phyloP scores from a whole-genome alignment of 1,139 yeast genomes.

The Ashbya aceris region DNA sequence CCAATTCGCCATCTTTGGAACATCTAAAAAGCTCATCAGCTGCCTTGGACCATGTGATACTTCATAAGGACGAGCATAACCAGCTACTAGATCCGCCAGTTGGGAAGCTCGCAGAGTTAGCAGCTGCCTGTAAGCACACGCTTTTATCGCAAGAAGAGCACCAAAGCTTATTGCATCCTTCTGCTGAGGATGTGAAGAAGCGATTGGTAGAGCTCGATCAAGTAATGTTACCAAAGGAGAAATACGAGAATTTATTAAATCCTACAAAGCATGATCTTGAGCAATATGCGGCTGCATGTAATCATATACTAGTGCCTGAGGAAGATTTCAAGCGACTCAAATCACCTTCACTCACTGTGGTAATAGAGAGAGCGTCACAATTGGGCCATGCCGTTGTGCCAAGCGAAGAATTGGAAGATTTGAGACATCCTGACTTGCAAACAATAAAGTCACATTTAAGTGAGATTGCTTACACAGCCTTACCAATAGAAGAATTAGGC shows the following conservation, averaged over 20 bases:
- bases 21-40: conserved; percentile 32
- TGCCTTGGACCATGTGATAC: conserved; percentile 26
- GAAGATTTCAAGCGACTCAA: background rate
- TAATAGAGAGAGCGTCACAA: background rate
- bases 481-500: conserved; percentile 21
- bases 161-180: background rate
- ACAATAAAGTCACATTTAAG: conserved; percentile 32
- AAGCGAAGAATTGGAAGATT: conserved; percentile 18
- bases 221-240: conserved; percentile 26
- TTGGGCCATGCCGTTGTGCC: conserved; percentile 16
- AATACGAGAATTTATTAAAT: conserved; percentile 5
- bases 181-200: conserved; percentile 7
- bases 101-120: conserved; percentile 32
- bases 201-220: conserved; percentile 25
- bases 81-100: conserved; percentile 32
- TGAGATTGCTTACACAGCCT: conserved; percentile 1
- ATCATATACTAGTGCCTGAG: background rate
- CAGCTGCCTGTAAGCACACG: conserved; percentile 12
- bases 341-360: background rate
- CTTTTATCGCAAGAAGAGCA: background rate
- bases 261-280: background rate
- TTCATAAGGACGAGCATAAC: conserved; percentile 27
- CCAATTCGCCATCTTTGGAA: conserved; percentile 17
- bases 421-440: conserved; percentile 25
- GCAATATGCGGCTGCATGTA: background rate